Percentiles rank a stretch among this genome's conserved stretches.
phyloP scores from a whole-genome alignment of 2,329 filamentous ascomycete species.

The Fusarium pseudonygamai region DNA sequence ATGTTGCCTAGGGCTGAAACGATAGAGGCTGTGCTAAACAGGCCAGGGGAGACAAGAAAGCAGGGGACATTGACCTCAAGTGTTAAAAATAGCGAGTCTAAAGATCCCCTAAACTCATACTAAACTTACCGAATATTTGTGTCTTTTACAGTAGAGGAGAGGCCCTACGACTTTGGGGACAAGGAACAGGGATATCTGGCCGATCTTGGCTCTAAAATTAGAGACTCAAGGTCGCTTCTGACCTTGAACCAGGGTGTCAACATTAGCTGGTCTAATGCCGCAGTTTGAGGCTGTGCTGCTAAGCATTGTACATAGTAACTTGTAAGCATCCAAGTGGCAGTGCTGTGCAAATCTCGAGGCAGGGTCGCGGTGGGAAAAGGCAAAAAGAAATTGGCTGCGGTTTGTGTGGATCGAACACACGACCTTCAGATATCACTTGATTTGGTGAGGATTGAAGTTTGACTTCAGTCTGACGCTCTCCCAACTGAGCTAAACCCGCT shows the following conservation, averaged over 20 bases:
- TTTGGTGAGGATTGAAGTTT: slow-evolving; percentile 19
- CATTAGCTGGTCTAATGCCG: neutral
- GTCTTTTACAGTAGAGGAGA: neutral
- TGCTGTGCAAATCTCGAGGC: neutral
- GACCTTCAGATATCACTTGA: slow-evolving; percentile 22
- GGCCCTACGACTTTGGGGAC: neutral
- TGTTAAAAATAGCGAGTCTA: neutral
- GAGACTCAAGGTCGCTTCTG: neutral
- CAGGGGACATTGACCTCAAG: neutral
- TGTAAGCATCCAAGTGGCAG: neutral
- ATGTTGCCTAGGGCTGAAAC: neutral
- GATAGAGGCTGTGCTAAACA: neutral
- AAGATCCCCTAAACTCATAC: neutral
- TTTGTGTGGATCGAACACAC: slow-evolving; percentile 30
- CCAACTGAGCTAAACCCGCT: slow-evolving; percentile 30
- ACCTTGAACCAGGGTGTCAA: neutral
- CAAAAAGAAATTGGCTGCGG: slow-evolving; percentile 17
- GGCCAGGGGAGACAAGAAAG: neutral
- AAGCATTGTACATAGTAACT: too few species aligned
- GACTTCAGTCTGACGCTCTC: slow-evolving; percentile 27
- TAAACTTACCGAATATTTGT: neutral
- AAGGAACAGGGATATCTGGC: neutral
- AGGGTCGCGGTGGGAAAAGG: too few species aligned
- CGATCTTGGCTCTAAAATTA: neutral
- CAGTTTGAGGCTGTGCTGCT: neutral